Evolutionary conservation across 805 yeast genomes (phyloP).

Genomic region (Blastobotrys chiropterorum): DNA sequence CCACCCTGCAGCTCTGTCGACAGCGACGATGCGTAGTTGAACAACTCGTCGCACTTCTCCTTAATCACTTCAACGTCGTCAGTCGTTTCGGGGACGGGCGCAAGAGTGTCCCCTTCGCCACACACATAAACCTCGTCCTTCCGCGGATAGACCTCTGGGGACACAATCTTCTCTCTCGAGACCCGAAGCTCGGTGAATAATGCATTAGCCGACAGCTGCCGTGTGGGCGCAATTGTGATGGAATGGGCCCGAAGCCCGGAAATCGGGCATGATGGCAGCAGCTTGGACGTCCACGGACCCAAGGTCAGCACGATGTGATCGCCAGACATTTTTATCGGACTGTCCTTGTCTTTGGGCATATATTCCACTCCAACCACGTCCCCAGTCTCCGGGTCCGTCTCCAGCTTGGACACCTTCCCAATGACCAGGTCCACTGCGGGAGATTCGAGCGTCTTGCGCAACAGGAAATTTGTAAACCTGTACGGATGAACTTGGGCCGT

Average conservation of each 20-base stretch:
- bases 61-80: slow-evolving; percentile 87
- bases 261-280: slow-evolving; percentile 89
- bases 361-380: slow-evolving; percentile 70
- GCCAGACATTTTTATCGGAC: slow-evolving; percentile 37
- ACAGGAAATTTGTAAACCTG: slow-evolving; percentile 78
- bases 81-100: slow-evolving; percentile 87
- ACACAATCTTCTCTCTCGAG: slow-evolving; percentile 43
- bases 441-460: slow-evolving; percentile 71
- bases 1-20: slow-evolving; percentile 68
- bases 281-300: slow-evolving; percentile 96
- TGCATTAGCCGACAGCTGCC: slow-evolving; percentile 85
- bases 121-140: slow-evolving; percentile 94
- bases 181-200: slow-evolving; percentile 84
- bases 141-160: slow-evolving; percentile 94
- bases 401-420: slow-evolving; percentile 73
- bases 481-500: slow-evolving; percentile 98
- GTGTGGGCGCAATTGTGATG: slow-evolving; percentile 78
- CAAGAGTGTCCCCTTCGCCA: slow-evolving; percentile 92
- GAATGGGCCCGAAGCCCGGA: slow-evolving; percentile 94
- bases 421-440: slow-evolving; percentile 79
- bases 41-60: slow-evolving; percentile 83
- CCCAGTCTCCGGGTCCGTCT: slow-evolving; percentile 56
- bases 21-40: slow-evolving; percentile 70
- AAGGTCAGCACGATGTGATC: slow-evolving; percentile 78
- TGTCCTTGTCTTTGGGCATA: slow-evolving; percentile 30